A percentile compares a stretch with the other conserved stretches of the same genome.
Conservation (phyloP, 2,329 filamentous ascomycete species). For the Dactylonectria estremocensis region DNA sequence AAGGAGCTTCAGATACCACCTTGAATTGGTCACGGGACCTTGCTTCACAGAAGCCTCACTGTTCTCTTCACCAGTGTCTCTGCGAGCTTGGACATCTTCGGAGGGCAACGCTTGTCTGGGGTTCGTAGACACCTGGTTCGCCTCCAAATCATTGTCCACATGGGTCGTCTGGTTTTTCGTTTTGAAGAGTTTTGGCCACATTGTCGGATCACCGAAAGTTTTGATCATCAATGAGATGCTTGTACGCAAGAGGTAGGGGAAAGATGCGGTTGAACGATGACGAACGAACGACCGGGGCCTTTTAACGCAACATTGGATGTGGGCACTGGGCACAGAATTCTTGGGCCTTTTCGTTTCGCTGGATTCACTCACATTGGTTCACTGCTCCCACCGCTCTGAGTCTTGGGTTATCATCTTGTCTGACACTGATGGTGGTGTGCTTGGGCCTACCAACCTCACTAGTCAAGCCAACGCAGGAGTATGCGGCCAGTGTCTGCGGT, state of each 20-base stretch:
- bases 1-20: slow-evolving; percentile 61
- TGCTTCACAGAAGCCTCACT: slow-evolving; percentile 51
- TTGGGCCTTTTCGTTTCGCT: slow-evolving; percentile 7
- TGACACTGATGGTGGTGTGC: slow-evolving; percentile 1
- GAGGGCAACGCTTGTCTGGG: neutral
- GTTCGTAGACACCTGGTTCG: slow-evolving; percentile 4
- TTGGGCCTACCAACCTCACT: slow-evolving; percentile 10
- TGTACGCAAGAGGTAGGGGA: neutral
- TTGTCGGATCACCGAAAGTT: neutral
- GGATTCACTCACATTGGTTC: slow-evolving; percentile 1
- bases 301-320: slow-evolving; percentile 1
- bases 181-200: neutral
- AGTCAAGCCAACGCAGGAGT: slow-evolving; percentile 13
- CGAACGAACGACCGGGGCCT: slow-evolving; percentile 16
- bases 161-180: slow-evolving; percentile 12
- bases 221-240: neutral
- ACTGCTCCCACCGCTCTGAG: slow-evolving; percentile 9
- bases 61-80: slow-evolving; percentile 33
- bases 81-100: neutral
- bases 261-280: slow-evolving; percentile 3
- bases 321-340: slow-evolving; percentile 4
- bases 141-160: slow-evolving; percentile 33
- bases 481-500: neutral
- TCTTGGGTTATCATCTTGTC: slow-evolving; percentile 12
- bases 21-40: slow-evolving; percentile 49